Percentiles rank a stretch among this genome's conserved stretches.
These are phyloP conservation scores for Cystobasidium pallidum DNA, from an alignment of 1,284 basidiomycete genomes.

Conservation along the genomic window DNA sequence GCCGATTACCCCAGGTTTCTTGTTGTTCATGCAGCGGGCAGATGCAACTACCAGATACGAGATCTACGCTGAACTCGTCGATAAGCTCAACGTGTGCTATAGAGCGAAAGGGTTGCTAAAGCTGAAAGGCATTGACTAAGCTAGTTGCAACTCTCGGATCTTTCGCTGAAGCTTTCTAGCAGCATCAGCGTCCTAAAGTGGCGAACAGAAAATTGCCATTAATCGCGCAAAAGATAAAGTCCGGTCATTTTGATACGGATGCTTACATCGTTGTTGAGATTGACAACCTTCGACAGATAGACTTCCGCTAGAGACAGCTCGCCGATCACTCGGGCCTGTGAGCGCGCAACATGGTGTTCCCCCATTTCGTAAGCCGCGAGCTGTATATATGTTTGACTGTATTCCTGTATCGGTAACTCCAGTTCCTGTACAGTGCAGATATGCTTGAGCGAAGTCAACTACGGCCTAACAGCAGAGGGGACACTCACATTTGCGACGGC, in stretches of 20 bases:
- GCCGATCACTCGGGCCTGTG: conserved; percentile 32
- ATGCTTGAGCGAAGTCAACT: background rate
- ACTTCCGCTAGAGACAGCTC: conserved; percentile 48
- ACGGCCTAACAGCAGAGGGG: too few relatives aligned
- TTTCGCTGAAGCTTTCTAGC: conserved; percentile 30
- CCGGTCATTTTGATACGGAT: background rate
- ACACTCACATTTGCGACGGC: conserved; percentile 39
- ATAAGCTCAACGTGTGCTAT: too few relatives aligned
- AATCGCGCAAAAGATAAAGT: background rate
- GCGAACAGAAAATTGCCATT: background rate
- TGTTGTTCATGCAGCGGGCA: too few relatives aligned
- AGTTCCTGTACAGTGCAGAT: conserved; percentile 3
- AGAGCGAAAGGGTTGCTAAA: too few relatives aligned
- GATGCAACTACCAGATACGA: too few relatives aligned
- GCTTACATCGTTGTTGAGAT: conserved; percentile 30
- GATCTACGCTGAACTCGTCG: too few relatives aligned
- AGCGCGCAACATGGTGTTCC: conserved; percentile 32
- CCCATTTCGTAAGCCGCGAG: conserved; percentile 50
- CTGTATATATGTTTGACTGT: conserved; percentile 45
- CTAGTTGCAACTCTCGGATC: conserved; percentile 31
- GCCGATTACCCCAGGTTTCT: too few relatives aligned
- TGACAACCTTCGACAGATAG: conserved; percentile 34
- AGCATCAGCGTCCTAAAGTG: conserved; percentile 30
- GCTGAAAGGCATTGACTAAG: background rate
- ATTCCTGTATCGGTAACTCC: conserved; percentile 38